Base-by-base conservation (phyloP, 108 stramenopile genomes). In the Skeletonema grethae region DNA sequence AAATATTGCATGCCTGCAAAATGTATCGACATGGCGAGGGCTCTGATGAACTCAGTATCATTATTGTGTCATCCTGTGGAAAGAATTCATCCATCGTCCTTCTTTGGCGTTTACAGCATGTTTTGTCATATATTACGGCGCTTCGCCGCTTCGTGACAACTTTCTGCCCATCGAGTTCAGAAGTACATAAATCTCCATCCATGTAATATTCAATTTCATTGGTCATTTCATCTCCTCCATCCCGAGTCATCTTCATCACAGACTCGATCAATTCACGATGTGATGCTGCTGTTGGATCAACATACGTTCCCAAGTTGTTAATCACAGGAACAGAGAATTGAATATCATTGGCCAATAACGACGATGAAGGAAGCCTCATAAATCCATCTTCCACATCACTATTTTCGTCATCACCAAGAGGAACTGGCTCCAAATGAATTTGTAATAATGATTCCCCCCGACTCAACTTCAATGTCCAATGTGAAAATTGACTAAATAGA, bases 391-490 rank as follows among this genome's bases (percentile, higher is more conserved):
- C 36, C 15, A 13, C 9, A n/a, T 4, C 46, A 34, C 12, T 30
- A 55, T 9, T 16, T 13, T 60, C 65, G 0, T 48, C 46, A 50
- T 48, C 25, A 24, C 50, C 50, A 13, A 55, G 34, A 13, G 65
- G 56, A 24, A 61, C 34, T 0, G 64, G 63, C 22, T 58, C 65
- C 15, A 75, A 29, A 53, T 67, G 73, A 16, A 75, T 43, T 34
- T 80, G 79, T 45, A 38, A 20, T 25, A 80, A 34, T 55, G 72
- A 69, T 50, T n/a, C 36, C 58, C 57, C 36, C 8, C 39, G 72
- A 35, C 63, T 58, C 13, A 80, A 59, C 64, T 50, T 69, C 10
- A 61, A 69, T 9, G 79, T 69, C 79, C 79, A 80, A 58, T 80
- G 71, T n/a, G 79, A 73, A 38, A 80, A 67, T 10, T 61, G 45